Evolutionary conservation across 768 basidiomycete genomes (phyloP).

Genomic region (Crucibulum laeve): DNA sequence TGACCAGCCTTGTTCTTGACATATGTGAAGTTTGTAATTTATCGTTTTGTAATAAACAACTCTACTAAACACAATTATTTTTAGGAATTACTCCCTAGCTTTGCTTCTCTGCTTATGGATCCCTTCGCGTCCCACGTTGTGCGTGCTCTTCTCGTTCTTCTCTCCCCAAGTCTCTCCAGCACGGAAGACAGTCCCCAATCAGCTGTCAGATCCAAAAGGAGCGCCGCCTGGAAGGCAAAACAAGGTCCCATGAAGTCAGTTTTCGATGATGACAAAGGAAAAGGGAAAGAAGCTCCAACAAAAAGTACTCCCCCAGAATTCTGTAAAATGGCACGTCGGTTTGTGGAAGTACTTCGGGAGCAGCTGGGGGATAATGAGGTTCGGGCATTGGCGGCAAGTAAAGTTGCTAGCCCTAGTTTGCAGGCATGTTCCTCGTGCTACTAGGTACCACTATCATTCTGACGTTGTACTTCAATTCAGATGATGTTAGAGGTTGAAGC

Average conservation of each 20-base stretch:
- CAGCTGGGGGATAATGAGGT: conserved; percentile 67
- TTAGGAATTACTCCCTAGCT: conserved; percentile 66
- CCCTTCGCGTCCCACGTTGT: conserved; percentile 91
- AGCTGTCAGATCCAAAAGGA: conserved; percentile 78
- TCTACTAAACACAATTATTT: not conserved
- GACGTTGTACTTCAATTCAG: conserved; percentile 37
- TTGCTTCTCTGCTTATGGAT: conserved; percentile 70
- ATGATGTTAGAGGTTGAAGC: conserved; percentile 83
- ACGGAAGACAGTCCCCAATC: conserved; percentile 31
- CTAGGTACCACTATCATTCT: conserved; percentile 6
- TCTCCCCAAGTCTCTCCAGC: conserved; percentile 57
- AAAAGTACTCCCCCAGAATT: conserved; percentile 44
- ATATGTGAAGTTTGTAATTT: conserved; percentile 52
- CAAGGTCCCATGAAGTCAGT: conserved; percentile 82
- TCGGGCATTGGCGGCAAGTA: conserved; percentile 69
- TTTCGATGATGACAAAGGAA: conserved; percentile 44
- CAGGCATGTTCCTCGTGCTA: conserved; percentile 40
- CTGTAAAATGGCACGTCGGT: conserved; percentile 34
- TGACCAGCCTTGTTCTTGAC: conserved; percentile 61
- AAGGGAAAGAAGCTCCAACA: conserved; percentile 22
- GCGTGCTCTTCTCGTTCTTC: conserved; percentile 70
- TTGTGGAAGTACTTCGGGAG: conserved; percentile 46
- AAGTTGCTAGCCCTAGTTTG: conserved; percentile 73
- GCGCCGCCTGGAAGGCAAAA: conserved; percentile 73
- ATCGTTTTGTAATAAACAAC: conserved; percentile 2